These are phyloP conservation scores for Mycosarcoma maydis DNA, from an alignment of 1,284 basidiomycete species.

Conservation along the genomic window DNA sequence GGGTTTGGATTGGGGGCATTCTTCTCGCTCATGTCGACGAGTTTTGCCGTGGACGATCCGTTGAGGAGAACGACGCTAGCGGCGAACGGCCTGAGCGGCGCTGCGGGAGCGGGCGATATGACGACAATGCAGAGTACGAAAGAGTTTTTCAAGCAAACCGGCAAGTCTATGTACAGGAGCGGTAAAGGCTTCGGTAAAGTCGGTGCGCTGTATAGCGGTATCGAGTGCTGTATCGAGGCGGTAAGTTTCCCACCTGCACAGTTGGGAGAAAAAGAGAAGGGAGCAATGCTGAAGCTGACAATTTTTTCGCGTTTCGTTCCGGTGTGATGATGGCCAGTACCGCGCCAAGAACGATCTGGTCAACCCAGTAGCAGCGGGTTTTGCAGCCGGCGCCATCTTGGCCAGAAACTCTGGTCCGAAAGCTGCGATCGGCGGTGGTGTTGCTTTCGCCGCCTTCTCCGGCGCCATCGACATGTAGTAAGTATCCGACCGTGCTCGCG, in stretches of 20 bases:
- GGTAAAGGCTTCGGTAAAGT: slow-evolving; percentile 96
- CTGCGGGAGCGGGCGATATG: slow-evolving; percentile 18
- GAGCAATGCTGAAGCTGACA: background rate
- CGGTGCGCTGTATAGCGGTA: slow-evolving; percentile 88
- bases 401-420: slow-evolving; percentile 62
- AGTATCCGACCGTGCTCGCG: slow-evolving; percentile 9
- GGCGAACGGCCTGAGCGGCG: slow-evolving; percentile 22
- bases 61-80: slow-evolving; percentile 53
- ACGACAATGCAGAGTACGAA: slow-evolving; percentile 76
- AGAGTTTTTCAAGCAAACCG: slow-evolving; percentile 93
- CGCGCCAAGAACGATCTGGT: slow-evolving; percentile 64
- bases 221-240: slow-evolving; percentile 94
- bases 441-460: slow-evolving; percentile 65
- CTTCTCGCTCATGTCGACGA: slow-evolving; percentile 94
- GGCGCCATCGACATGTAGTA: slow-evolving; percentile 65
- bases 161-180: slow-evolving; percentile 85
- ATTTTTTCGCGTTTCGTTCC: background rate
- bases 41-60: slow-evolving; percentile 95
- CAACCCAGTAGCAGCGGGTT: slow-evolving; percentile 61
- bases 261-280: background rate
- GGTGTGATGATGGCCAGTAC: slow-evolving; percentile 38
- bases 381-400: slow-evolving; percentile 60
- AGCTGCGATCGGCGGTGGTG: slow-evolving; percentile 60
- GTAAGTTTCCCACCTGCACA: slow-evolving; percentile 75
- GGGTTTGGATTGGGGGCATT: slow-evolving; percentile 93